phyloP scores from a whole-genome alignment of 2,329 filamentous ascomycete species.

The Fusarium sp. region DNA sequence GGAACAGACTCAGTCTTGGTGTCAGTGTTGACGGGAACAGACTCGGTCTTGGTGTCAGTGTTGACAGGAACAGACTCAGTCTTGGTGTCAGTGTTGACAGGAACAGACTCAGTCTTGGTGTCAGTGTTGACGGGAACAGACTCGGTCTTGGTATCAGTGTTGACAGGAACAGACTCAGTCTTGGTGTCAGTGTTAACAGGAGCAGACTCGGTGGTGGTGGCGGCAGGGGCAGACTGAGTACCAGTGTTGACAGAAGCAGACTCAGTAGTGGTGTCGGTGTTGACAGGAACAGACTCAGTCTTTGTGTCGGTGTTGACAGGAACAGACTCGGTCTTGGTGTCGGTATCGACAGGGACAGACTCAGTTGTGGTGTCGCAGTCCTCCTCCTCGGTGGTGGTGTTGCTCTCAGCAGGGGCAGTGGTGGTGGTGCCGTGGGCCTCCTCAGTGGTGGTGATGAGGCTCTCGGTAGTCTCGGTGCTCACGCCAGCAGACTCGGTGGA shows the following conservation, averaged over 20 bases:
- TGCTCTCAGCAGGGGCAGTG: slow-evolving; percentile 5
- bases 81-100: slow-evolving; percentile 1
- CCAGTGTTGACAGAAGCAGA: background rate
- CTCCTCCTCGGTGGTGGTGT: slow-evolving; percentile 9
- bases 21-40: background rate
- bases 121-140: background rate
- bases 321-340: slow-evolving; percentile 9
- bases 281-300: slow-evolving; percentile 6
- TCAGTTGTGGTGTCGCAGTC: slow-evolving; percentile 13
- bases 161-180: background rate
- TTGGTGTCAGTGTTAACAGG: background rate
- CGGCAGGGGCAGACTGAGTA: background rate
- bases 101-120: background rate
- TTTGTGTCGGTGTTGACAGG: background rate
- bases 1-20: slow-evolving; percentile 3
- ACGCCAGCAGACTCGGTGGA: slow-evolving; percentile 9
- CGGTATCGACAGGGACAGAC: background rate
- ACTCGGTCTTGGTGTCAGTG: background rate
- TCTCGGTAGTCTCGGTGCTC: slow-evolving; percentile 13
- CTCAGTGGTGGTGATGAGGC: slow-evolving; percentile 3
- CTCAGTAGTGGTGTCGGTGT: background rate
- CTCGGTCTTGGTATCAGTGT: background rate
- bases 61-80: background rate
- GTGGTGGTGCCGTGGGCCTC: slow-evolving; percentile 4
- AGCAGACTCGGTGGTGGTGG: background rate